Percentiles rank a stretch among this genome's conserved stretches.
These are phyloP conservation scores for Clarireedia sp. DNA, from an alignment of 2,329 filamentous ascomycete species.

Conservation along the genomic window DNA sequence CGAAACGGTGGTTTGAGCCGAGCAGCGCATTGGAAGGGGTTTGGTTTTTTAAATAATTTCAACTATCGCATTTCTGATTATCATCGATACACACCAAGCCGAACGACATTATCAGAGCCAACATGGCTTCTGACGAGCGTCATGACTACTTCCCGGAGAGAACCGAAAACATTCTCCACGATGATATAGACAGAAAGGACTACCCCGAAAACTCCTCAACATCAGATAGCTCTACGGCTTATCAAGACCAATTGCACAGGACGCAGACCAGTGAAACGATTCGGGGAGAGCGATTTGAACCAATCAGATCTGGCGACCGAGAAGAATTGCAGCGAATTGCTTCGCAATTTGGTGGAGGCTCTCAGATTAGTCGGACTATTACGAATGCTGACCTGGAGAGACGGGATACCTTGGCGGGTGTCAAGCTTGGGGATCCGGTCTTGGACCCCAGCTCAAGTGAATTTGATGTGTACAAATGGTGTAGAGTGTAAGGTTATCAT, in stretches of 20 bases:
- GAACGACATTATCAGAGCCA: not conserved
- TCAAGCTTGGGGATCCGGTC: conserved; percentile 38
- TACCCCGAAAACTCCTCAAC: not conserved
- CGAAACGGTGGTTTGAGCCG: no score
- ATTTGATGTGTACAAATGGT: conserved; percentile 23
- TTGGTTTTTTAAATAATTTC: no score
- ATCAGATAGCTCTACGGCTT: conserved; percentile 12
- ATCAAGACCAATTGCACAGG: conserved; percentile 4
- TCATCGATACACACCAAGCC: no score
- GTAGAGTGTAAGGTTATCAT: conserved; percentile 16
- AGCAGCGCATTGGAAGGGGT: no score
- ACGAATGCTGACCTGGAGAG: conserved; percentile 13
- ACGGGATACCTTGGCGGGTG: conserved; percentile 28
- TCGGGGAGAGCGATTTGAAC: conserved; percentile 19
- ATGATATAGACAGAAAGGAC: no score
- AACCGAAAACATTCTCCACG: not conserved
- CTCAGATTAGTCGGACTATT: conserved; percentile 11
- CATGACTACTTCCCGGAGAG: not conserved
- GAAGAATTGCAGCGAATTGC: conserved; percentile 24
- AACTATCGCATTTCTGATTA: no score
- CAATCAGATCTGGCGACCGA: conserved; percentile 21
- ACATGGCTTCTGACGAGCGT: conserved; percentile 4
- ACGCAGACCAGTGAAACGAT: conserved; percentile 14
- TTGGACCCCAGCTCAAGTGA: conserved; percentile 42
- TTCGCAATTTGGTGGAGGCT: conserved; percentile 16